Evolutionary conservation across 2,329 filamentous ascomycete genomes (phyloP), one percentile per base, ranked within the genome.

Genomic region (Metarhizium sp.): DNA sequence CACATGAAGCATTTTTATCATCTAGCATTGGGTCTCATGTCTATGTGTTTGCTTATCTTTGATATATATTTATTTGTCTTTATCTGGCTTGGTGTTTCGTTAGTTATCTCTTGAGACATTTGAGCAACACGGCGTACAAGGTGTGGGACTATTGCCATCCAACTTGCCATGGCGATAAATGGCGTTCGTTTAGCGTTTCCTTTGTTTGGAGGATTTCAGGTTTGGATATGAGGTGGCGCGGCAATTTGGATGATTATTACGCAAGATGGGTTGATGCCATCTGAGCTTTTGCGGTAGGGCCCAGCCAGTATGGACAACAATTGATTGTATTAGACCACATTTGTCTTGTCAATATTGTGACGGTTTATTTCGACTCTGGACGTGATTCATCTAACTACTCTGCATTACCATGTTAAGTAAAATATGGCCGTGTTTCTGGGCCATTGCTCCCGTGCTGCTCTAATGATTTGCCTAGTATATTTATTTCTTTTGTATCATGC

Each of bases 111-210:
- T 4, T 3, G 10, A 30, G 29, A 25, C 40, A 55, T 36, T 13
- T 6, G 25, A 30, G 25, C 20, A 48, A 46, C 45, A 14, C 8
- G 11, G 45, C 45, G 45, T 48, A 30, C 45, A 48, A 25, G 20
- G 14, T 4, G 36, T 55, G n/a, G n/a, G 16, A 25, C 10, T 46
- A 8, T 46, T 20, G 43, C 16, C 43, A 46, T 6, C 18, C 25
- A 30, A 50, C 54, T 55, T 55, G 50, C 50, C 34, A 55, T 52
- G 51, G 45, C 54, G 43, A 55, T 50, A 16, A 45, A 42, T 8
- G 54, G 54, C 54, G 54, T 55, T 42, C 34, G 30, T 36, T 1
- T 10, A 8, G 36, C 43, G 16, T 25, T 48, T 43, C 32, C 32
- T 34, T 34, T 25, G 6, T 29, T 52, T 46, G 16, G n/a, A 13